Conservation (phyloP, 2,329 filamentous ascomycete genomes). For the Talaromyces sp. region DNA sequence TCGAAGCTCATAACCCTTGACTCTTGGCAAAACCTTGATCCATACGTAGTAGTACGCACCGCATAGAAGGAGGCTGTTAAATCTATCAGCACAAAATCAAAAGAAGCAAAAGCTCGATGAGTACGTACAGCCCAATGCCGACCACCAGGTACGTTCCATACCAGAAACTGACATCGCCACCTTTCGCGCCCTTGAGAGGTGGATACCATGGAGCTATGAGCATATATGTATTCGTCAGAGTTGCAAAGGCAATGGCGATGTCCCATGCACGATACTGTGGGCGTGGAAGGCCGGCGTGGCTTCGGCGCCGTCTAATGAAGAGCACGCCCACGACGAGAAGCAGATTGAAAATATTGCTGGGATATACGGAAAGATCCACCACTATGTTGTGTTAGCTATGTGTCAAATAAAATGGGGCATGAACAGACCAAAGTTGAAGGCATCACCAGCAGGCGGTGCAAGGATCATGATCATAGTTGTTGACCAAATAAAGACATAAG, state of each 20-base stretch:
- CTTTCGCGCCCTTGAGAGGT: constrained; percentile 56
- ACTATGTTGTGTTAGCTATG: constrained; percentile 38
- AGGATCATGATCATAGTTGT: constrained; percentile 60
- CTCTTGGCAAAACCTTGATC: constrained; percentile 55
- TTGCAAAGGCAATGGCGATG: constrained; percentile 56
- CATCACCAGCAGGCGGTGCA: constrained; percentile 60
- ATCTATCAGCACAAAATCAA: background rate
- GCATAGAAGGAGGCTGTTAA: constrained; percentile 50
- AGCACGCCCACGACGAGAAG: constrained; percentile 45
- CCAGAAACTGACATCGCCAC: constrained; percentile 69
- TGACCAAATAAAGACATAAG: constrained; percentile 57
- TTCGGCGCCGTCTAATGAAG: constrained; percentile 11
- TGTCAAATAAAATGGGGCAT: background rate
- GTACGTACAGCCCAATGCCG: constrained; percentile 61
- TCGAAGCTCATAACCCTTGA: constrained; percentile 54
- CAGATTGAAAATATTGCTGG: constrained; percentile 56
- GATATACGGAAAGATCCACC: constrained; percentile 59
- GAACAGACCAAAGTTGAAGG: constrained; percentile 56
- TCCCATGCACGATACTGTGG: constrained; percentile 61
- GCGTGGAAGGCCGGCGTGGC: background rate
- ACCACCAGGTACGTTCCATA: constrained; percentile 67
- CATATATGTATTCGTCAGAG: constrained; percentile 59
- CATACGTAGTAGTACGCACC: constrained; percentile 58
- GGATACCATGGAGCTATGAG: constrained; percentile 71
- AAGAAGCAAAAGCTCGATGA: background rate